Percentiles rank a stretch among this genome's conserved stretches.
phyloP scores from a whole-genome alignment of 345 rosid species.

The Linum usitatissimum region DNA sequence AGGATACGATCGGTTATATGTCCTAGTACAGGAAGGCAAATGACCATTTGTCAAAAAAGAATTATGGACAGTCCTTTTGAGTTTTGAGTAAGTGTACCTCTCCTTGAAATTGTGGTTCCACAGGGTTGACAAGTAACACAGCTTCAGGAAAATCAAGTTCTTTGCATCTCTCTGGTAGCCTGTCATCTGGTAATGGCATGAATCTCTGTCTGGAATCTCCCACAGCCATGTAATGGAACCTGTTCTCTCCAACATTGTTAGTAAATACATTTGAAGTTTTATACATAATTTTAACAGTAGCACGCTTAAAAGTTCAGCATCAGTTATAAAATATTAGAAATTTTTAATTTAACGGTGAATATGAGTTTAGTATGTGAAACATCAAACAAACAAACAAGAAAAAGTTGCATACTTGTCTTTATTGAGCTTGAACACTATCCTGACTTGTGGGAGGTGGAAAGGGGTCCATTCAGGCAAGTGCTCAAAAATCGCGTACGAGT shows the following conservation, averaged over 20 bases:
- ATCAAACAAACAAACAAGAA: too few relatives aligned
- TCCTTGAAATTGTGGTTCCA: conserved; percentile 13
- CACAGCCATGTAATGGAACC: conserved; percentile 25
- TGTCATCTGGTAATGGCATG: conserved; percentile 27
- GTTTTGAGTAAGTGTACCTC: not conserved
- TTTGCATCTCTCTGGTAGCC: conserved; percentile 17
- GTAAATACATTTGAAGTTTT: too few relatives aligned
- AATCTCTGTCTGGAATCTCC: conserved; percentile 18
- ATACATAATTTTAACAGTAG: too few relatives aligned
- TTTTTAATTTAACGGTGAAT: too few relatives aligned
- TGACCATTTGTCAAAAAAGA: too few relatives aligned
- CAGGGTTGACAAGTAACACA: conserved; percentile 18
- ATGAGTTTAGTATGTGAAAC: too few relatives aligned
- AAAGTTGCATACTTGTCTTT: conserved; percentile 64
- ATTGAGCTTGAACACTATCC: conserved; percentile 68
- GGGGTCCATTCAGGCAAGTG: conserved; percentile 71
- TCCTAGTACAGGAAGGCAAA: too few relatives aligned
- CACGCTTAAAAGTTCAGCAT: too few relatives aligned
- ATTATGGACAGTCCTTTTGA: too few relatives aligned
- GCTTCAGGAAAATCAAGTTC: conserved; percentile 21
- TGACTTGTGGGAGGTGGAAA: conserved; percentile 57
- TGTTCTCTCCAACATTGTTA: conserved; percentile 8
- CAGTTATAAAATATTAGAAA: too few relatives aligned
- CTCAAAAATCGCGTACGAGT: conserved; percentile 67
- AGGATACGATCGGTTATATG: too few relatives aligned